Base-by-base conservation (phyloP, 2,329 filamentous ascomycete species). In the Fusarium agapanthi region DNA sequence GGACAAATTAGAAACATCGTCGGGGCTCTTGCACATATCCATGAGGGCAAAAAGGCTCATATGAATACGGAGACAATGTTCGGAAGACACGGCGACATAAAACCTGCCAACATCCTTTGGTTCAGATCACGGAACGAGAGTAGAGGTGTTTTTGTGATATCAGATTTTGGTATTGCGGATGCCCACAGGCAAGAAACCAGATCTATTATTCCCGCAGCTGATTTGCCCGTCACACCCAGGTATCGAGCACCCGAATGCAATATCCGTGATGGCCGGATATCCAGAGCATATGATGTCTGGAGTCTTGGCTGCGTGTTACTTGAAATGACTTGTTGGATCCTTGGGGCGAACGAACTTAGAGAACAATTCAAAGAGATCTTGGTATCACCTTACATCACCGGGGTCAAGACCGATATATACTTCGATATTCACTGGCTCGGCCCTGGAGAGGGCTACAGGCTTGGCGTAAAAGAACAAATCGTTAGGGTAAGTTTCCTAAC, bases 41-140 rank as follows among this genome's bases (percentile, higher is more conserved):
- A 51, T 11, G 6, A 20, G 3, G 48, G 48, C 9, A 35, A 1
- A 15, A 51, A 51, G 0, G 6, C 7, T 0, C 13, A 26, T 2
- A 7, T 26, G 30, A 7, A 35, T 9, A 20, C n/a, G 2, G 18
- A 35, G 3, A 14, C 4, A 6, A 51, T 26, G 13, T 51, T 51
- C 3, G 12, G 48, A 7, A 51, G 48, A 8, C 48, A 51, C 12
- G 48, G 48, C 0, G 48, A 51, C 9, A 15, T 51, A 26, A 51
- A 51, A 3, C 48, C 48, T 6, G 48, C 48, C 18, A 51, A 51
- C 1, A 35, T 51, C 6, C 48, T 51, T 15, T 51, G 48, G 48
- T 51, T 51, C 9, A 51, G 30, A 20, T 51, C 48, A 11, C 48
- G 30, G n/a, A 51, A 35, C n/a, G n/a, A 8, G 48, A 51, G 18